Base-by-base conservation (phyloP, 192 early-diverging fungal genomes). In the Backusella tarrabulga region DNA sequence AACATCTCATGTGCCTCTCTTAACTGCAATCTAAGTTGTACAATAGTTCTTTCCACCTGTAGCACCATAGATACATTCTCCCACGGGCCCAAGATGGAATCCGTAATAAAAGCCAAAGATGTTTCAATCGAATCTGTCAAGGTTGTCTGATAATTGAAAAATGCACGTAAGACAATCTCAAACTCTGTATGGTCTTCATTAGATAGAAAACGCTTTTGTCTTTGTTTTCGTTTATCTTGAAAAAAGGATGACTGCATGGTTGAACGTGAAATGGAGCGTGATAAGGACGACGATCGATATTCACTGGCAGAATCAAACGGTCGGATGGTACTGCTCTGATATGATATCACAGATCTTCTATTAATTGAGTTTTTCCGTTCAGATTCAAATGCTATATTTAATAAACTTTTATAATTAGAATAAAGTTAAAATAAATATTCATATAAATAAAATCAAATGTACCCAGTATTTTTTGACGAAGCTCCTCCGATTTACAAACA, bases 81-180 rank as follows among this genome's bases (percentile, higher is more conserved):
- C 77, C 72, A 79, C 4, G 77, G 80, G 26, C 77, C 79, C 3
- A 85, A 46, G 35, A 86, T 85, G 44, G 83, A 77, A 34, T 85
- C 82, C 0, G 87, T 86, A 72, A 88, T 85, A 11, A 82, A 81
- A 23, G 80, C 80, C 19, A 88, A 68, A 1, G 83, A 75, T 1
- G 78, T 71, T 40, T 86, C 87, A 63, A 88, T 86, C 0, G 83
- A 86, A 46, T 80, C 80, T 0, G 87, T 83, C 9, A 83, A 83
- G 11, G 81, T 84, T 14, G 85, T 88, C 38, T 85, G 83, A 50
- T 88, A 85, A 34, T 78, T 80, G 56, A 83, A 84, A n/a, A 88
- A 68, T 14, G 83, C 82, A n/a, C 81, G 78, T 4, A 88, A 74
- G 1, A 88, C 81, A 14, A 85, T 82, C n/a, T 83, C 82, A 77